Base-by-base conservation (phyloP, 2,329 filamentous ascomycete species). In the Teratosphaeria pseudoeucalypti region DNA sequence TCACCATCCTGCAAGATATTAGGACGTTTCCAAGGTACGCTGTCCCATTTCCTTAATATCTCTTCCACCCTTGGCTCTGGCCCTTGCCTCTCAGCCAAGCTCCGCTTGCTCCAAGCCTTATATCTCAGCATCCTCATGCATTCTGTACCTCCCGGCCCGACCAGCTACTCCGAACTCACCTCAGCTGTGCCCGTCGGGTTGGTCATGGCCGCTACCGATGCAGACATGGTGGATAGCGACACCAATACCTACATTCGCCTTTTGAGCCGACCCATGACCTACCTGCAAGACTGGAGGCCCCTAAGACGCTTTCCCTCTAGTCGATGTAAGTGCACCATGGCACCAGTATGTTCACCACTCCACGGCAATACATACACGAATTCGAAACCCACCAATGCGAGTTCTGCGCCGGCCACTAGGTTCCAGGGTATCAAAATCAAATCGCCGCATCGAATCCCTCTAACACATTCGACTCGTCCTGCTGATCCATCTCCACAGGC, bases 151-250 rank as follows among this genome's bases (percentile, higher is more conserved):
- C 19, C n/a, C 4, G 9, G 23, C 23, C 43, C 43, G 43, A 10
- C 19, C 43, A 19, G 43, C 43, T 19, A 49, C n/a, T 3, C 43
- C 6, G 16, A 16, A 49, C 43, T 49, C 9, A n/a, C 5, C 43
- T 49, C 43, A 19, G 43, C 19, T 23, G 43, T 19, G 19, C 43
- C 43, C 16, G 23, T n/a, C n/a, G 16, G 43, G 7, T 10, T 49
- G 43, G 43, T 49, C 43, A 49, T 49, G 0, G 90, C 91, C 90
- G 9, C 79, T 77, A 0, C 80, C 80, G 5, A 92, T 71, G 23
- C 23, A 23, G 23, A 23, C 23, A 23, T 23, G 23, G 23, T 23
- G 23, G 2, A 23, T 23, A 23, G 23, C 23, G 23, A 23, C 23
- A 23, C 23, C 23, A 1, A 23, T 23, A 23, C 23, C 23, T 23